Percentiles rank a stretch among this genome's conserved stretches.
Conservation (phyloP, 2,329 filamentous ascomycete species). For the Epichloe gansuensis region DNA sequence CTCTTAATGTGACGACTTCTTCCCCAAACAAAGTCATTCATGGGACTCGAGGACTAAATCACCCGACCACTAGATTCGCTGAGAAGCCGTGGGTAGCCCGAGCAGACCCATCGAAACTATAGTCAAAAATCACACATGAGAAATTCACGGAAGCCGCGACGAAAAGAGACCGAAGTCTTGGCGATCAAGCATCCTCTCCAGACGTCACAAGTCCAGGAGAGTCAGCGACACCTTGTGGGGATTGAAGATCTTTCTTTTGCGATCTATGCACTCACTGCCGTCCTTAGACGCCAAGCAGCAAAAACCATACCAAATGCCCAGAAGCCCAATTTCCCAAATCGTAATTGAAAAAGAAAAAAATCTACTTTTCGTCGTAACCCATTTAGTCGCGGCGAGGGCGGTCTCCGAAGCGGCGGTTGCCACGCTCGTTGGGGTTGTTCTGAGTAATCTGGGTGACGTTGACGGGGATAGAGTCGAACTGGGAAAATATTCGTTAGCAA, state of each 20-base stretch:
- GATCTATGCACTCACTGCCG: conserved; percentile 47
- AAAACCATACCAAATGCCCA: conserved; percentile 30
- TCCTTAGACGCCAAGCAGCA: conserved; percentile 44
- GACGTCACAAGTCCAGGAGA: conserved; percentile 36
- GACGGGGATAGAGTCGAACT: conserved; percentile 98
- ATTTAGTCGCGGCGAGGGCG: conserved; percentile 30
- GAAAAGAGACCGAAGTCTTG: conserved; percentile 29
- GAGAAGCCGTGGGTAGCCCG: background rate
- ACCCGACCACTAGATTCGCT: no score
- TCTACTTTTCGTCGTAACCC: background rate
- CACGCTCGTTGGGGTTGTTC: conserved; percentile 73
- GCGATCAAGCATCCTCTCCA: conserved; percentile 86
- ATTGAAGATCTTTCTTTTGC: conserved; percentile 45
- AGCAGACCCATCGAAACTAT: background rate
- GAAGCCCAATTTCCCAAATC: conserved; percentile 25
- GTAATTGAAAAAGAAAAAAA: conserved; percentile 2
- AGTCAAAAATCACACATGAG: background rate
- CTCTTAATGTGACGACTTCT: background rate
- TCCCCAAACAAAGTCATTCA: background rate
- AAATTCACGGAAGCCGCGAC: background rate
- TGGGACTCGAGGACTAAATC: background rate
- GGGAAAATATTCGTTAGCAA: conserved; percentile 17
- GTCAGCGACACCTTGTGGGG: conserved; percentile 81
- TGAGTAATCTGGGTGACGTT: conserved; percentile 87
- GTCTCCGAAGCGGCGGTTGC: conserved; percentile 63